Conservation (phyloP, 2,329 filamentous ascomycete species). For the Aureobasidium sp. region DNA sequence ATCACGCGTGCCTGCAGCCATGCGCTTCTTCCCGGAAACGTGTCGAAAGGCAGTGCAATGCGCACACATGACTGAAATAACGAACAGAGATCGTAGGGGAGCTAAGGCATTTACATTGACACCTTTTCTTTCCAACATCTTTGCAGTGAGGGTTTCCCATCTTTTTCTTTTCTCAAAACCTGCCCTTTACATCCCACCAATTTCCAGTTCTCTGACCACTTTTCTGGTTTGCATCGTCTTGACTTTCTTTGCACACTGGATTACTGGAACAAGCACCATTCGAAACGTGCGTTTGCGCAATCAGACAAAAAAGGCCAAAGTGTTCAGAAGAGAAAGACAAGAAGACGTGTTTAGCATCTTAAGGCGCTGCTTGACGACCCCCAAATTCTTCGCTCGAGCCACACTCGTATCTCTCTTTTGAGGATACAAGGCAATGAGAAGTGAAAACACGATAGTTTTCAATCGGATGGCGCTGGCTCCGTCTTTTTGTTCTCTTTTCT, state of each 20-base stretch:
- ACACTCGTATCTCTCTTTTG: not conserved
- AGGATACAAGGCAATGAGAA: not conserved
- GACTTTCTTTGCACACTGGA: not conserved
- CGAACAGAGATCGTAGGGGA: constrained; percentile 21
- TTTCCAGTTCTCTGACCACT: not conserved
- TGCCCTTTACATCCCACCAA: not conserved
- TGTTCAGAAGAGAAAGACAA: not conserved
- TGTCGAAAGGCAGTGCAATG: not conserved
- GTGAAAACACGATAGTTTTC: constrained; percentile 30
- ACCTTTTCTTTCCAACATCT: not conserved
- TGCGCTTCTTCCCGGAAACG: not conserved
- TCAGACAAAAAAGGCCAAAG: not conserved
- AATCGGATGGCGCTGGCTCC: constrained; percentile 32
- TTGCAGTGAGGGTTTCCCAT: not conserved
- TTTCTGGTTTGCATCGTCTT: not conserved
- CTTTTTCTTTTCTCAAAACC: not conserved
- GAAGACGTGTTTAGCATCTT: constrained; percentile 6
- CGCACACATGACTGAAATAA: constrained; percentile 17
- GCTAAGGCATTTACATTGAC: not conserved
- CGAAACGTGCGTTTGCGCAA: not conserved
- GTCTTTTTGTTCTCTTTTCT: constrained; percentile 18
- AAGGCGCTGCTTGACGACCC: constrained; percentile 12
- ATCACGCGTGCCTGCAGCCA: constrained; percentile 4
- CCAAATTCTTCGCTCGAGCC: not conserved
- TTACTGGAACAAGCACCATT: not conserved